These are phyloP conservation scores for Sporothrix protearum DNA, from an alignment of 2,329 filamentous ascomycete genomes.

Conservation along the genomic window DNA sequence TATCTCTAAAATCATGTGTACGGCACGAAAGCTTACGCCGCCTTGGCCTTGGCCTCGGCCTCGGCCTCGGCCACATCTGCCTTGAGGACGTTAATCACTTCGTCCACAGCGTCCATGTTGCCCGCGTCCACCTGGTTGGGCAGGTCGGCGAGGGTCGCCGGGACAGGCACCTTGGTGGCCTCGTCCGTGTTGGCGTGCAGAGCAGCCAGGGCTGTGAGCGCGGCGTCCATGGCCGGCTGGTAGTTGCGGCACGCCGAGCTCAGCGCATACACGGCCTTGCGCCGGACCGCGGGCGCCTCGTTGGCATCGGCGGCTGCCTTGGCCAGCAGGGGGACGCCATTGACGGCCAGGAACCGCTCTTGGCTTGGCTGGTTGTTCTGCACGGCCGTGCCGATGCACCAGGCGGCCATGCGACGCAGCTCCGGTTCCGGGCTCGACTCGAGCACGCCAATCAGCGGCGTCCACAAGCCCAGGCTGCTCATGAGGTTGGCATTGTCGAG, in stretches of 20 bases:
- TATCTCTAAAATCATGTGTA: background rate
- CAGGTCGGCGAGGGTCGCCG: constrained; percentile 51
- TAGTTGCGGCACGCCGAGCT: constrained; percentile 86
- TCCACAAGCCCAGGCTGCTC: constrained; percentile 73
- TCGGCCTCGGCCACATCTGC: constrained; percentile 43
- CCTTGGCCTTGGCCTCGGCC: constrained; percentile 23
- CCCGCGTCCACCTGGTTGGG: constrained; percentile 64
- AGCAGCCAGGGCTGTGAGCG: constrained; percentile 55
- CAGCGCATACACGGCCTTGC: constrained; percentile 86
- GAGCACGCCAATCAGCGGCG: constrained; percentile 69
- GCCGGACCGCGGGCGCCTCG: constrained; percentile 57
- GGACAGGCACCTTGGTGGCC: constrained; percentile 14
- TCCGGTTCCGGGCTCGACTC: constrained; percentile 61
- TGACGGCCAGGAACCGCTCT: constrained; percentile 61
- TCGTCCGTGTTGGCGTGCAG: background rate
- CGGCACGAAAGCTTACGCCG: background rate
- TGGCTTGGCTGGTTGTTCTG: constrained; percentile 91
- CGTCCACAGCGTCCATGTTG: constrained; percentile 84
- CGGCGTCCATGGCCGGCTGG: constrained; percentile 72
- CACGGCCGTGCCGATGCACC: constrained; percentile 90
- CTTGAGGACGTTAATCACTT: constrained; percentile 64
- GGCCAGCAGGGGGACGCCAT: constrained; percentile 68
- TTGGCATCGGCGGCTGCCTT: constrained; percentile 59
- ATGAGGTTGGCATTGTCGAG: constrained; percentile 98
- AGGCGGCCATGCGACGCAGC: constrained; percentile 81